Percentiles rank a stretch among this genome's conserved stretches.
Conservation (phyloP, 306 rosid species). For the Fragaria iinumae region DNA sequence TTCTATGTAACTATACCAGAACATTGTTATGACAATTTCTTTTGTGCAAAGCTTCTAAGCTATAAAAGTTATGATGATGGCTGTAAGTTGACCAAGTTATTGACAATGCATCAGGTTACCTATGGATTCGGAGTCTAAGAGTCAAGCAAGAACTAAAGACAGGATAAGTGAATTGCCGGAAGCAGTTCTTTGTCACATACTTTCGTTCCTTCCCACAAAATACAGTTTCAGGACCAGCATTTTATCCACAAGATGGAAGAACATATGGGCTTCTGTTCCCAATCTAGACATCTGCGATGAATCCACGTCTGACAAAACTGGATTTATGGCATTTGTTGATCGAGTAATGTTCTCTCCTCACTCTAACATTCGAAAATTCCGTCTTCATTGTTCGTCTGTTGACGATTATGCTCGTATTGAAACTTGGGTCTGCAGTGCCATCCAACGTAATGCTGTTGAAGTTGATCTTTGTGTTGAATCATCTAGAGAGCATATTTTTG, state of each 20-base stretch:
- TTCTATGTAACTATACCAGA: background rate
- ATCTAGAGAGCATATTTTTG: background rate
- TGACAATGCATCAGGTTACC: background rate
- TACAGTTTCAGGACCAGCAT: background rate
- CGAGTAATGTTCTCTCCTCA: background rate
- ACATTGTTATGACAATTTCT: background rate
- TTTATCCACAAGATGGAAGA: slow-evolving; percentile 1
- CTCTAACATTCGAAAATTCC: background rate
- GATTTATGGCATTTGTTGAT: background rate
- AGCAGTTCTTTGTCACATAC: background rate
- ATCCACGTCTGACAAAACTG: background rate
- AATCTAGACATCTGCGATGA: background rate
- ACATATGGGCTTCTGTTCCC: slow-evolving; percentile 5
- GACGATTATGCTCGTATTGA: background rate
- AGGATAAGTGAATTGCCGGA: slow-evolving; percentile 6
- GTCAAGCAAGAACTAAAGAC: background rate
- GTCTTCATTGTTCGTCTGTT: background rate
- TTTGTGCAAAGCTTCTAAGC: too few relatives aligned
- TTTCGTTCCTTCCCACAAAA: slow-evolving; percentile 1
- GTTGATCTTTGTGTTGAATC: slow-evolving; percentile 3
- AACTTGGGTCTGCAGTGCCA: background rate
- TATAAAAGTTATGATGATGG: background rate
- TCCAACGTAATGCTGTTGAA: slow-evolving; percentile 7
- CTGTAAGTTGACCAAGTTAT: background rate
- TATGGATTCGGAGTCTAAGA: background rate